A percentile compares a stretch with the other conserved stretches of the same genome.
phyloP scores from a whole-genome alignment of 2,329 filamentous ascomycete genomes.

The Epichloe hybrida region DNA sequence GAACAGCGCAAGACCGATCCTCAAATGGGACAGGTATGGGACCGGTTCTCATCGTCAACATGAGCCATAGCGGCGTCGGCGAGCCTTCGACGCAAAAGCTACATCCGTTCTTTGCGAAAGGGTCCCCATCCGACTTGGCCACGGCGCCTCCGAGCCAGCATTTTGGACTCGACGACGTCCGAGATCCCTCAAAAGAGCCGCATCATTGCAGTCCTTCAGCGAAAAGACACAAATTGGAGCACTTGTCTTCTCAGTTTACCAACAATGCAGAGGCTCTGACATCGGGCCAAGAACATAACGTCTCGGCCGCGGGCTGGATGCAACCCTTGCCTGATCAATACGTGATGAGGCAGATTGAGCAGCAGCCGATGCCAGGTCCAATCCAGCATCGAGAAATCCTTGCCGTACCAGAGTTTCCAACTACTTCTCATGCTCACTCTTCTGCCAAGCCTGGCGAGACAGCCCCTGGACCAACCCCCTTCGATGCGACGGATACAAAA shows the following conservation, averaged over 20 bases:
- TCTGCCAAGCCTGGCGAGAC: not conserved
- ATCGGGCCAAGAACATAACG: not conserved
- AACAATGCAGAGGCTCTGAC: not conserved
- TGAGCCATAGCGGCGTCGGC: conserved; percentile 27
- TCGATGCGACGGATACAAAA: not conserved
- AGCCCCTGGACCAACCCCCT: not conserved
- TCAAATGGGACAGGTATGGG: conserved; percentile 34
- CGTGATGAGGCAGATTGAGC: not conserved
- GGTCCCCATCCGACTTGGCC: conserved; percentile 6
- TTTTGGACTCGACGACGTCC: not conserved
- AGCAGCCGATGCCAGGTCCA: not conserved
- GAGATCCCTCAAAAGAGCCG: not conserved
- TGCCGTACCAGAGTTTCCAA: not conserved
- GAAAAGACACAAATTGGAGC: conserved; percentile 2
- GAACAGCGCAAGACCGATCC: not conserved
- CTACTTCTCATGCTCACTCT: not conserved
- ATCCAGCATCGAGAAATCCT: not conserved
- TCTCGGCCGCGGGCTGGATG: not conserved
- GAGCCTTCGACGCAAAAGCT: conserved; percentile 29
- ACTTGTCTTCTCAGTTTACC: conserved; percentile 7
- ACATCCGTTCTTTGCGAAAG: conserved; percentile 40
- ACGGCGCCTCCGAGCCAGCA: not conserved
- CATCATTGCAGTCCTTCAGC: not conserved
- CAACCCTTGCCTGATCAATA: not conserved
- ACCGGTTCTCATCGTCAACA: conserved; percentile 27